Evolutionary conservation across 345 rosid genomes (phyloP).

Genomic region (Bruguiera gymnorhiza): DNA sequence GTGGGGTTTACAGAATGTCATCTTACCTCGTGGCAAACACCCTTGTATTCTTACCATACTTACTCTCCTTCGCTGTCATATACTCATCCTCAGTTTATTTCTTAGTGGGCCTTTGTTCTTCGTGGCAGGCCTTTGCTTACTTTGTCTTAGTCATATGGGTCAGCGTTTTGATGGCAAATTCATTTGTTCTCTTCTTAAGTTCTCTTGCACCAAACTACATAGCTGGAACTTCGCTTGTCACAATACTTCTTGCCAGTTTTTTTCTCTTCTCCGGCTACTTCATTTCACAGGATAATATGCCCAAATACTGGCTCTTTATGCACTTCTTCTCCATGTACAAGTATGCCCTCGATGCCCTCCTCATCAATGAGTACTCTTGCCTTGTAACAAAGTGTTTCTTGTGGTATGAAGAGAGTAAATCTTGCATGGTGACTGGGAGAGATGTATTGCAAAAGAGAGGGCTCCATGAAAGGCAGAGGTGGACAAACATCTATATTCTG

Average conservation of each 20-base stretch:
- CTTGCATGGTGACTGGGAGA: conserved; percentile 65
- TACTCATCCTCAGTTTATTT: conserved; percentile 75
- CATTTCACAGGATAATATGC: conserved; percentile 69
- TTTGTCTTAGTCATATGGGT: conserved; percentile 80
- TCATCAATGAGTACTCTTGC: conserved; percentile 89
- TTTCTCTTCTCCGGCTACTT: conserved; percentile 94
- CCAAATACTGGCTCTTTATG: conserved; percentile 94
- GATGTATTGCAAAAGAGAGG: conserved; percentile 70
- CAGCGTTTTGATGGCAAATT: conserved; percentile 77
- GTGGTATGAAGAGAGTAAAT: conserved; percentile 50
- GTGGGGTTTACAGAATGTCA: conserved; percentile 80
- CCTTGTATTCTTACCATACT: conserved; percentile 79
- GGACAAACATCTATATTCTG: conserved; percentile 71
- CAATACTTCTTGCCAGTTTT: conserved; percentile 66
- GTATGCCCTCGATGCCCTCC: conserved; percentile 80
- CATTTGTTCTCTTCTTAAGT: conserved; percentile 82
- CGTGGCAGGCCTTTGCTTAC: conserved; percentile 75
- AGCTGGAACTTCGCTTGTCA: conserved; percentile 75
- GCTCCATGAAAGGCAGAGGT: conserved; percentile 55
- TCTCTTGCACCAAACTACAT: conserved; percentile 91
- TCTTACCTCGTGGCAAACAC: conserved; percentile 81
- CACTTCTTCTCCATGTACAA: conserved; percentile 91
- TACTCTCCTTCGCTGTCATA: conserved; percentile 55
- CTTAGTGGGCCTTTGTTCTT: conserved; percentile 74
- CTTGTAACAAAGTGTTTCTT: conserved; percentile 54